phyloP scores from a whole-genome alignment of 2,329 filamentous ascomycete genomes.

The Colletotrichum sidae region DNA sequence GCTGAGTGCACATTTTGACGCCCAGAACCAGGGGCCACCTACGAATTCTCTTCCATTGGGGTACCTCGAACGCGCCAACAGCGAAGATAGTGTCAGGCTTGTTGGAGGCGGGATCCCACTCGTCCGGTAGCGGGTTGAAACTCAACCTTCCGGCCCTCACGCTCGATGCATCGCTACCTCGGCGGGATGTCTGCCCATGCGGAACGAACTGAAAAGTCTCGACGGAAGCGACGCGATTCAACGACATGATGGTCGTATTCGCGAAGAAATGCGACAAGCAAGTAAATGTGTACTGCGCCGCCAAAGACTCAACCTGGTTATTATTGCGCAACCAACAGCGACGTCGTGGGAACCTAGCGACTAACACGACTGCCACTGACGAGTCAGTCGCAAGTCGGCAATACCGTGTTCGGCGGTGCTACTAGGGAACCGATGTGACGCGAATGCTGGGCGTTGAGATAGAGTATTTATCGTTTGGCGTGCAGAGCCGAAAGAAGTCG shows the following conservation, averaged over 20 bases:
- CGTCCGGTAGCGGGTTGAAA: slow-evolving; percentile 66
- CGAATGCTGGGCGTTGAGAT: not conserved
- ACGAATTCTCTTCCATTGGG: slow-evolving; percentile 65
- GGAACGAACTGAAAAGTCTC: slow-evolving; percentile 61
- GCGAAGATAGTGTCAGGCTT: slow-evolving; percentile 57
- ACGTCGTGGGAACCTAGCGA: not conserved
- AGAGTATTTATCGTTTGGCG: not conserved
- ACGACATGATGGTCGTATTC: slow-evolving; percentile 54
- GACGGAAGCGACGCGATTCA: slow-evolving; percentile 64
- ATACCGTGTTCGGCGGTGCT: not conserved
- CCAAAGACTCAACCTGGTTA: too few relatives aligned
- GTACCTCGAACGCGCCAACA: slow-evolving; percentile 65
- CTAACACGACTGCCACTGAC: not conserved
- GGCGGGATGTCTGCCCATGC: slow-evolving; percentile 52
- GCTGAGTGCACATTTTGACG: not conserved
- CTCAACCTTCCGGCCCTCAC: slow-evolving; percentile 61
- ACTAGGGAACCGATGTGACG: not conserved
- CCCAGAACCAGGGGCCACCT: slow-evolving; percentile 43
- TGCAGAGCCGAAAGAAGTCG: not conserved
- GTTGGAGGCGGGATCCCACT: slow-evolving; percentile 58
- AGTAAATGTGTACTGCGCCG: too few relatives aligned
- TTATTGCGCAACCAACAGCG: not conserved
- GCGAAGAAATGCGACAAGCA: too few relatives aligned
- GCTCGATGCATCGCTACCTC: slow-evolving; percentile 59
- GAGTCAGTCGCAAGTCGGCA: not conserved